phyloP scores from a whole-genome alignment of 2,329 filamentous ascomycete genomes.

The Sclerotinia subarctica region DNA sequence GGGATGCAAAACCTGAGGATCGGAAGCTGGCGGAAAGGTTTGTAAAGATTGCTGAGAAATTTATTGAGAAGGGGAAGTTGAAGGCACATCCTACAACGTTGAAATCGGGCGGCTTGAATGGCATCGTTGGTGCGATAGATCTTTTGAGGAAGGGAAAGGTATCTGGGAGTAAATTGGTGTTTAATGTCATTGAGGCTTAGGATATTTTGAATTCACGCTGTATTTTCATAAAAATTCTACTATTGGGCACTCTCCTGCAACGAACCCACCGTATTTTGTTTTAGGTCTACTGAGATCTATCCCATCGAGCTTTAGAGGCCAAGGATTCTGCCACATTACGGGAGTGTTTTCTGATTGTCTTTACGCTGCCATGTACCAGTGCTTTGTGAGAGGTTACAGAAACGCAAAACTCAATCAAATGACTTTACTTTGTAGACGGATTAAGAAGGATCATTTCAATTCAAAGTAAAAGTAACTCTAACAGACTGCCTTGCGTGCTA shows the following conservation, averaged over 20 bases:
- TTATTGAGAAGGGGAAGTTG: slow-evolving; percentile 5
- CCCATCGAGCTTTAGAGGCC: background rate
- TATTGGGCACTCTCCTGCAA: background rate
- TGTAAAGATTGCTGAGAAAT: slow-evolving; percentile 6
- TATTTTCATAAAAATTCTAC: background rate
- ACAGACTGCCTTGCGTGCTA: background rate
- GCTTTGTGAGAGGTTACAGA: background rate
- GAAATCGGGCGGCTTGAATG: background rate
- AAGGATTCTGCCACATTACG: background rate
- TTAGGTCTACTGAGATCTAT: background rate
- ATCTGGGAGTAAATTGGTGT: slow-evolving; percentile 12
- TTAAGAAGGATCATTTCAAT: background rate
- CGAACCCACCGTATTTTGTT: background rate
- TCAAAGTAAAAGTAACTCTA: background rate
- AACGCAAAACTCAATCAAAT: background rate
- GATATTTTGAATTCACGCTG: background rate
- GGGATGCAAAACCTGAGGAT: slow-evolving; percentile 12
- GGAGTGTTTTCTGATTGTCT: no score
- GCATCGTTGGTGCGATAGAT: background rate
- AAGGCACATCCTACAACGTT: slow-evolving; percentile 8
- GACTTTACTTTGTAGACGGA: background rate
- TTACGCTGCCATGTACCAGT: background rate
- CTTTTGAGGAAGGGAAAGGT: slow-evolving; percentile 16
- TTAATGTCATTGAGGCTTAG: background rate
- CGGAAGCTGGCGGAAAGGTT: slow-evolving; percentile 14